Percentiles rank a stretch among this genome's conserved stretches.
Evolutionary conservation across 345 rosid species (phyloP).

Genomic region (Pseudoturritis turrita): DNA sequence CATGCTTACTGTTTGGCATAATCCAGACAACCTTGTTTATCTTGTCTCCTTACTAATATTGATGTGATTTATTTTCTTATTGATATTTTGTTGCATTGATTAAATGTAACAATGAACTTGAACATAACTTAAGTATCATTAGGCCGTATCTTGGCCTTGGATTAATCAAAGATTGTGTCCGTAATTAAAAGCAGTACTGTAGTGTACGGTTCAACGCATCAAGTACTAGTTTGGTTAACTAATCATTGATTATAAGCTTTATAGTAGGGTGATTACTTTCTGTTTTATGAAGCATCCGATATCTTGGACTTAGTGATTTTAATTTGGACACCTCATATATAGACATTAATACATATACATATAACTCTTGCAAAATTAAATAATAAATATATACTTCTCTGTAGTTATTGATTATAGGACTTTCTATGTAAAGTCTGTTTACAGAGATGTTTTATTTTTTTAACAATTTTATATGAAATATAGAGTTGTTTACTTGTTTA

Average conservation of each 20-base stretch:
- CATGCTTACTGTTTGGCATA: conserved; percentile 21
- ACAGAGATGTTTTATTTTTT: neutral
- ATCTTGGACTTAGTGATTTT: conserved; percentile 16
- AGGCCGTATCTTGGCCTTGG: conserved; percentile 31
- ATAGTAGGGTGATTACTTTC: conserved; percentile 17
- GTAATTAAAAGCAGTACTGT: conserved; percentile 1
- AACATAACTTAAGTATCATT: conserved; percentile 6
- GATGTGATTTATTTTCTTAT: neutral
- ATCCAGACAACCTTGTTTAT: conserved; percentile 28
- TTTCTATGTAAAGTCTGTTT: neutral
- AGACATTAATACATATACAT: neutral
- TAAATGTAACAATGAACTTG: conserved; percentile 22
- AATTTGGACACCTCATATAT: neutral
- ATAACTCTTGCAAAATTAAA: neutral
- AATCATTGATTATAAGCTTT: conserved; percentile 25
- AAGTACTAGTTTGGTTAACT: conserved; percentile 23
- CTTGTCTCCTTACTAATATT: conserved; percentile 18
- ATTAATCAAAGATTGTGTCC: conserved; percentile 31
- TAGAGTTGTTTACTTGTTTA: neutral
- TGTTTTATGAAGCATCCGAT: conserved; percentile 28
- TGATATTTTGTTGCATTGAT: neutral
- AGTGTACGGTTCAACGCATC: conserved; percentile 33
- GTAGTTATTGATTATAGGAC: neutral
- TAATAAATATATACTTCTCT: neutral
- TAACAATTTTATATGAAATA: neutral